phyloP scores from a whole-genome alignment of 176 grass and related monocot species.

The Metroxylon sagu region DNA sequence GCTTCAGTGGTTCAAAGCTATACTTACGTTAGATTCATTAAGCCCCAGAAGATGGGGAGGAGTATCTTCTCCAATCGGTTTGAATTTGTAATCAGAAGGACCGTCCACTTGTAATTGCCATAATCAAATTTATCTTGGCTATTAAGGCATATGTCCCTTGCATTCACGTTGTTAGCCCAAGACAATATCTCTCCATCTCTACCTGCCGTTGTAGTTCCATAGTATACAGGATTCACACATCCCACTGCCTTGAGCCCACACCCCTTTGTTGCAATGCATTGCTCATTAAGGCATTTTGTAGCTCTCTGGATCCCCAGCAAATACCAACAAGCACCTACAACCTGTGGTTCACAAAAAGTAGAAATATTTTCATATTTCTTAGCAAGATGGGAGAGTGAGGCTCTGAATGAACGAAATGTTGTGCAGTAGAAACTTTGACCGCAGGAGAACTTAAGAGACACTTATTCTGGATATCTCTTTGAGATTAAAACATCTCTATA shows the following conservation, averaged over 20 bases:
- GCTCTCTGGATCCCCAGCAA: slow-evolving; percentile 77
- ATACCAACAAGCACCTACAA: slow-evolving; percentile 87
- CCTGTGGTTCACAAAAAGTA: slow-evolving; percentile 25
- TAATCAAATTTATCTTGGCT: slow-evolving; percentile 53
- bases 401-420: no score
- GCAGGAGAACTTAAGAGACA: no score
- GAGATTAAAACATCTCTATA: no score
- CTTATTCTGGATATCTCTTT: no score
- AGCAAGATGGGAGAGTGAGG: no score
- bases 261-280: slow-evolving; percentile 27
- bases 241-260: slow-evolving; percentile 34
- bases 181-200: slow-evolving; percentile 23
- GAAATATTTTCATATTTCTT: no score
- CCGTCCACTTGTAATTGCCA: slow-evolving; percentile 79
- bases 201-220: slow-evolving; percentile 11
- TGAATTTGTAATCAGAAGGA: slow-evolving; percentile 61
- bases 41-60: slow-evolving; percentile 95
- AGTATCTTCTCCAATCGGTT: slow-evolving; percentile 73
- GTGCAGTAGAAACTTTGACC: no score
- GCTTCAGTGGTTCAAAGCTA: neutral
- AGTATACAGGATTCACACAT: slow-evolving; percentile 55
- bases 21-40: slow-evolving; percentile 69
- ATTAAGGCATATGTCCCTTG: slow-evolving; percentile 34
- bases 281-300: slow-evolving; percentile 55
- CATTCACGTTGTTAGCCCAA: slow-evolving; percentile 44